Base-by-base conservation (phyloP, 495 filamentous ascomycete genomes). In the Penicillium silybi region DNA sequence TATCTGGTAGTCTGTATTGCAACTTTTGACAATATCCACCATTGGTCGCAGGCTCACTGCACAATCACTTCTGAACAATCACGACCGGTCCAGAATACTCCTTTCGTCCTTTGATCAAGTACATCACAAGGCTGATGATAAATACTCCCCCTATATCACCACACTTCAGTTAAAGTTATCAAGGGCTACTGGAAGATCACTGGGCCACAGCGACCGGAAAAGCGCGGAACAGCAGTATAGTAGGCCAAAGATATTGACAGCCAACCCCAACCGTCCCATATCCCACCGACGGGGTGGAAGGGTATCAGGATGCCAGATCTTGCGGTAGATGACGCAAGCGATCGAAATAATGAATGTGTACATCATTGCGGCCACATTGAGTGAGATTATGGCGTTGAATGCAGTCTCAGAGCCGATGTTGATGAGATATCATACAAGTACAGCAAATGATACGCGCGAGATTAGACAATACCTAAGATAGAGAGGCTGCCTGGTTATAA, bases 121-220 rank as follows among this genome's bases (percentile, higher is more conserved):
- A 77, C 55, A 67, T 65, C 15, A 63, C 47, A 2, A 66, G 50
- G 9, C 69, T 67, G 8, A 73, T 53, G 2, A 68, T 27, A 37
- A 78, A 68, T 1, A 75, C 65, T 1, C 44, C 59, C 2, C 53
- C 63, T 71, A 77, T 7, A 80, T 72, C 13, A 79, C 63, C 6
- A 74, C 64, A 18, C 57, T 56, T 65, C 68, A 84, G 54, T 84
- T 83, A 65, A 83, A 79, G 22, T 68, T 80, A 5, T 68, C 48
- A 8, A 61, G 57, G 1, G 66, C 67, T 10, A 79, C 66, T 0
- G 66, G 66, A 9, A 62, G 59, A 1, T 62, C 48, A 0, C 52
- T 63, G 1, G 76, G 77, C 55, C 76, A 79, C 44, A 71, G 73
- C 40, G 65, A 60, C 66, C 74, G 79, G 41, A 79, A 73, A 13